Evolutionary conservation across 805 yeast genomes (phyloP).

Genomic region (Grigorovia transvaalensis): DNA sequence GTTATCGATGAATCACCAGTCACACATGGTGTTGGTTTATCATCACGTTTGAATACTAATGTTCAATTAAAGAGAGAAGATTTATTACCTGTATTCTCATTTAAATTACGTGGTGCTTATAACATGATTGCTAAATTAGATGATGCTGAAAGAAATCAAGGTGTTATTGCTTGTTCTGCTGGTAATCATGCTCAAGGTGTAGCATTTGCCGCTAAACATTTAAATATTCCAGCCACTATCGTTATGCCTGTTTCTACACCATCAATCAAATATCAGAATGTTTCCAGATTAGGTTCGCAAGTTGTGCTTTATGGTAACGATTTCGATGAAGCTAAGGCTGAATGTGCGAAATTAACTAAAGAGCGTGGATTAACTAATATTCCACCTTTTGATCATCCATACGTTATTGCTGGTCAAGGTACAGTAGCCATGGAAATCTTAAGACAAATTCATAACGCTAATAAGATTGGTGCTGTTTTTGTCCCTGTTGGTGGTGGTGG

Average conservation of each 20-base stretch:
- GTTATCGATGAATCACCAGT: conserved; percentile 87
- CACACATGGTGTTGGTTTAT: conserved; percentile 60
- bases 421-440: conserved; percentile 90
- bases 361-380: conserved; percentile 74
- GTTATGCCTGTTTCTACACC: conserved; percentile 99
- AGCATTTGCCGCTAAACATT: conserved; percentile 76
- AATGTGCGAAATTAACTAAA: conserved; percentile 62
- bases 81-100: conserved; percentile 85
- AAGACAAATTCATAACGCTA: conserved; percentile 61
- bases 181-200: conserved; percentile 99
- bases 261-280: conserved; percentile 84
- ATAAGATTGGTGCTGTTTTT: conserved; percentile 75
- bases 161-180: conserved; percentile 97
- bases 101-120: conserved; percentile 95
- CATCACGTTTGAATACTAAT: conserved; percentile 64
- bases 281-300: conserved; percentile 83
- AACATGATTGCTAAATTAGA: conserved; percentile 89
- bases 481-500: conserved; percentile 98
- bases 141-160: conserved; percentile 47
- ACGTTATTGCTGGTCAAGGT: conserved; percentile 97
- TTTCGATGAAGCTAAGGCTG: conserved; percentile 89
- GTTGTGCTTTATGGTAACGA: conserved; percentile 91
- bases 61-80: conserved; percentile 86
- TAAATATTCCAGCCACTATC: conserved; percentile 87
- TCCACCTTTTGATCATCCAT: conserved; percentile 98